Percentiles rank a stretch among this genome's conserved stretches.
phyloP scores from a whole-genome alignment of 2,329 filamentous ascomycete species.

The Paecilomyces niveus region DNA sequence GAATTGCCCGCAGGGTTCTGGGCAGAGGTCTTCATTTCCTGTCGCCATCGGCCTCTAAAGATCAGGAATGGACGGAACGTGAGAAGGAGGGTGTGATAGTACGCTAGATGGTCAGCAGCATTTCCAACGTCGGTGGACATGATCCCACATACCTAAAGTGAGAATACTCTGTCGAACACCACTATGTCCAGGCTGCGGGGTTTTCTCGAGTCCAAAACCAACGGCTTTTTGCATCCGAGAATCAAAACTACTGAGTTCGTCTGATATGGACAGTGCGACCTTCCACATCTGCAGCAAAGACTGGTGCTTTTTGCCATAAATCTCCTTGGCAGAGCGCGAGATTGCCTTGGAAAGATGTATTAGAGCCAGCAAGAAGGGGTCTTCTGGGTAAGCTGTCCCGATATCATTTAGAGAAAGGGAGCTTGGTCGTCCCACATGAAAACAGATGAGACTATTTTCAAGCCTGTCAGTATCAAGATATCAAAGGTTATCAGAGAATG shows the following conservation, averaged over 20 bases:
- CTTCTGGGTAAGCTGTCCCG: conserved; percentile 29
- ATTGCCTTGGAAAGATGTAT: conserved; percentile 33
- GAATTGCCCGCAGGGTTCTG: background rate
- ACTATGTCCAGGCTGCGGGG: conserved; percentile 28
- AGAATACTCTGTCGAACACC: conserved; percentile 37
- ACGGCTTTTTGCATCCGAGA: conserved; percentile 18
- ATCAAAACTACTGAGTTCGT: conserved; percentile 23
- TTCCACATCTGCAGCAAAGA: conserved; percentile 32
- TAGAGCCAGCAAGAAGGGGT: conserved; percentile 32
- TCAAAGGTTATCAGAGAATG: background rate
- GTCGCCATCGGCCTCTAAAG: conserved; percentile 35
- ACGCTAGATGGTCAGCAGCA: conserved; percentile 26
- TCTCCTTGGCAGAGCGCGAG: conserved; percentile 33
- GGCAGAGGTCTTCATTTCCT: conserved; percentile 16
- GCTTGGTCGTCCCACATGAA: conserved; percentile 36
- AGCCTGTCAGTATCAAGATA: background rate
- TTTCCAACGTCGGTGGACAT: background rate
- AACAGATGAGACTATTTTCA: conserved; percentile 36
- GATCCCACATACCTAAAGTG: conserved; percentile 27
- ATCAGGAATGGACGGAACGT: conserved; percentile 41
- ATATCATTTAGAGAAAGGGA: conserved; percentile 32
- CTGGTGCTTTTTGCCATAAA: conserved; percentile 37
- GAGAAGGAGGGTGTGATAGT: conserved; percentile 37
- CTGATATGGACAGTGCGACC: conserved; percentile 23
- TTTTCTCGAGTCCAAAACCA: conserved; percentile 29